phyloP scores from a whole-genome alignment of 1,139 yeast genomes.

The Sugiyamaella paludigena region DNA sequence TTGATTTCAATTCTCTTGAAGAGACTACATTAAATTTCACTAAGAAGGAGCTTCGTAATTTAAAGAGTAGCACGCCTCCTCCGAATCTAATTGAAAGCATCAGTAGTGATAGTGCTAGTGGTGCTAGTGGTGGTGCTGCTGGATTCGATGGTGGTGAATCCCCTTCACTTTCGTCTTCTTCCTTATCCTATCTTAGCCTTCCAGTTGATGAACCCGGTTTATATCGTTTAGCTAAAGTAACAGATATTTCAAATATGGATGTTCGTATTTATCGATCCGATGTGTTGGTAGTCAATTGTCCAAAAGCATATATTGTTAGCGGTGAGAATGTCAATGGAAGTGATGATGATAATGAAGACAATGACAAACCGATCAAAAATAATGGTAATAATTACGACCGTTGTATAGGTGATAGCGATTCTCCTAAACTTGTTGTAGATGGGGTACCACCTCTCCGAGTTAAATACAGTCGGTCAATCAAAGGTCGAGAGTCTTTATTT shows the following conservation, averaged over 20 bases:
- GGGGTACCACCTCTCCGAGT: constrained; percentile 79
- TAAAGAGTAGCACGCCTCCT: constrained; percentile 23
- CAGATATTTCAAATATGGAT: constrained; percentile 61
- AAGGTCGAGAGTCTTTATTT: constrained; percentile 42
- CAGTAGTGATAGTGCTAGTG: not conserved
- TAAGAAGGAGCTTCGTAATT: constrained; percentile 48
- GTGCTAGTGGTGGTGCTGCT: constrained; percentile 4
- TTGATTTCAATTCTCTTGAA: constrained; percentile 55
- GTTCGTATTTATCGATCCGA: constrained; percentile 66
- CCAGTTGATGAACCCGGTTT: constrained; percentile 71
- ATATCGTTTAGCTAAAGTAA: constrained; percentile 63
- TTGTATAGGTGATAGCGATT: constrained; percentile 62
- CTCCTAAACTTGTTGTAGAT: constrained; percentile 53
- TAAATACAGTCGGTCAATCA: constrained; percentile 57
- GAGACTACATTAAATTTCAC: constrained; percentile 53
- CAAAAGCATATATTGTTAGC: constrained; percentile 53
- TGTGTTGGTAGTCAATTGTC: constrained; percentile 72
- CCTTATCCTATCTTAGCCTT: constrained; percentile 44
- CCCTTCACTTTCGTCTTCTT: not conserved
- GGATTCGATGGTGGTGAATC: not conserved
- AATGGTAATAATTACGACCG: constrained; percentile 40
- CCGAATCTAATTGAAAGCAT: constrained; percentile 6
- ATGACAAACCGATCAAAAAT: constrained; percentile 11
- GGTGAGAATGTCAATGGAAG: constrained; percentile 17
- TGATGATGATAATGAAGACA: constrained; percentile 12